phyloP scores from a whole-genome alignment of 345 rosid genomes.

The Geranium brycei region DNA sequence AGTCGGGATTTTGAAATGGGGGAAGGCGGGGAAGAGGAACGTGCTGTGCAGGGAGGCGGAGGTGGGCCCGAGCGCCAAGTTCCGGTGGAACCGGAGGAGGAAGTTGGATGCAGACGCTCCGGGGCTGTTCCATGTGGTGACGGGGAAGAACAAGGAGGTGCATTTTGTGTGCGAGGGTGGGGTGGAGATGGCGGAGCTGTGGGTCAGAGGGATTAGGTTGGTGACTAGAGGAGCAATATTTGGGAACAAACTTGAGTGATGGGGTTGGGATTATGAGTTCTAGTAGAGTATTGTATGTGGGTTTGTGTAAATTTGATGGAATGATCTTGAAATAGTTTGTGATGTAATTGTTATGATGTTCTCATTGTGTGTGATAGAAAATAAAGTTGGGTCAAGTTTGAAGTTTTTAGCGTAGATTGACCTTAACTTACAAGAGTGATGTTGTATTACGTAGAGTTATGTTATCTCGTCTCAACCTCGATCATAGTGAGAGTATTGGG shows the following conservation, averaged over 20 bases:
- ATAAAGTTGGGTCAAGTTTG: no score
- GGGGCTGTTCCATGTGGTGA: constrained; percentile 42
- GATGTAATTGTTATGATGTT: no score
- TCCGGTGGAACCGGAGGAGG: constrained; percentile 41
- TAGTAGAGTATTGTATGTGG: not conserved
- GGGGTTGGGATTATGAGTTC: no score
- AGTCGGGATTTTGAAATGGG: constrained; percentile 40
- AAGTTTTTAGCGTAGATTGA: no score
- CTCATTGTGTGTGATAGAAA: not conserved
- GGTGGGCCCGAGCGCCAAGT: constrained; percentile 32
- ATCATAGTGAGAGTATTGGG: no score
- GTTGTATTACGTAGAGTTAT: no score
- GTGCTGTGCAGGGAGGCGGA: constrained; percentile 40
- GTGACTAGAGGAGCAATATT: constrained; percentile 38
- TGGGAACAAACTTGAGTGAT: not conserved
- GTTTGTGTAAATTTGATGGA: not conserved
- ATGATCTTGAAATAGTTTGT: no score
- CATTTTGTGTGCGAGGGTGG: constrained; percentile 56
- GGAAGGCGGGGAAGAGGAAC: constrained; percentile 39
- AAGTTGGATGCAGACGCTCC: constrained; percentile 26
- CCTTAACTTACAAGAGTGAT: no score
- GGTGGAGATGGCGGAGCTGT: constrained; percentile 36
- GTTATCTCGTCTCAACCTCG: no score
- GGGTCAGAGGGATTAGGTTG: constrained; percentile 54
- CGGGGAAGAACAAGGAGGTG: constrained; percentile 48